Evolutionary conservation across 148 eudicot genomes (phyloP).

Genomic region (Silene uniflora): DNA sequence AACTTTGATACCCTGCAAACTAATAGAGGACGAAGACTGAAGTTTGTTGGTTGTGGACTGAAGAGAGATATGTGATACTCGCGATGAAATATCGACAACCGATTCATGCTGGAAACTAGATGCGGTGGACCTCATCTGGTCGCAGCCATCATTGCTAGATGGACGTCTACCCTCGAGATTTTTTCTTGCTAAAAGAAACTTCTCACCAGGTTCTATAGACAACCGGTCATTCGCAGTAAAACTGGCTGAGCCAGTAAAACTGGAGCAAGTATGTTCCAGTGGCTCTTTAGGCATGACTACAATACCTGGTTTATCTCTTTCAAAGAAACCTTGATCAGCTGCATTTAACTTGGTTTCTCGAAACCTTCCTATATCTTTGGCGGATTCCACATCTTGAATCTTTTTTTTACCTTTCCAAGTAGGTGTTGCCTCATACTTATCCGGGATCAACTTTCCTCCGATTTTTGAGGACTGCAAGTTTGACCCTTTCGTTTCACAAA

Average conservation of each 20-base stretch:
- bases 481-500: constrained; percentile 24
- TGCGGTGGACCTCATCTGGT: constrained; percentile 20
- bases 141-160: constrained; percentile 19
- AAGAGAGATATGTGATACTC: constrained; percentile 14
- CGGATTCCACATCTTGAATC: constrained; percentile 33
- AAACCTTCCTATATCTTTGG: constrained; percentile 22
- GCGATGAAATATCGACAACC: constrained; percentile 20
- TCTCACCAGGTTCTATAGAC: constrained; percentile 25
- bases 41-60: constrained; percentile 22
- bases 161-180: constrained; percentile 23
- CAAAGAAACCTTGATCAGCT: constrained; percentile 24
- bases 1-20: neutral
- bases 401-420: constrained; percentile 45
- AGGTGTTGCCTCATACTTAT: constrained; percentile 24
- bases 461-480: constrained; percentile 23
- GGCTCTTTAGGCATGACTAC: constrained; percentile 31
- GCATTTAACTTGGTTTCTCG: constrained; percentile 20
- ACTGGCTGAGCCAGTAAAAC: constrained; percentile 23
- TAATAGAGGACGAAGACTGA: constrained; percentile 29
- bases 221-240: constrained; percentile 21
- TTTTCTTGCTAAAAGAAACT: constrained; percentile 26
- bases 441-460: constrained; percentile 12
- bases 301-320: constrained; percentile 26
- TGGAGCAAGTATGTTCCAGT: constrained; percentile 21
- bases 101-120: constrained; percentile 24